Percentiles rank a stretch among this genome's conserved stretches.
Evolutionary conservation across 2,329 filamentous ascomycete species (phyloP).

Genomic region (Penicillium sp.): DNA sequence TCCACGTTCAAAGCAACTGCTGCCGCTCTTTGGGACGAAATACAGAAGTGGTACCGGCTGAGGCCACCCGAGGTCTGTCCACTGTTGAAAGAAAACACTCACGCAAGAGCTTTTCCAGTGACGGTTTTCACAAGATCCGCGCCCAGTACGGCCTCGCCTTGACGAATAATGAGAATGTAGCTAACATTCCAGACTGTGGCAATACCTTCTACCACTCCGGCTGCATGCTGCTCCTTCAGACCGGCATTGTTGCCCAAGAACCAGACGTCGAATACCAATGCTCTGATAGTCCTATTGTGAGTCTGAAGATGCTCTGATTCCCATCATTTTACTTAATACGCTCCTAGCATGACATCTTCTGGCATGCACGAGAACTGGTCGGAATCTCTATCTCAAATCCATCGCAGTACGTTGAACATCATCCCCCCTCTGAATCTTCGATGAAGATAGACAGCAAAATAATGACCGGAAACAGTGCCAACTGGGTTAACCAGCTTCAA

Average conservation of each 20-base stretch:
- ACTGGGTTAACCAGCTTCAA: neutral
- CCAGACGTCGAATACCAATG: neutral
- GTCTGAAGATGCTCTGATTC: neutral
- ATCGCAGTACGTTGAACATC: slow-evolving; percentile 6
- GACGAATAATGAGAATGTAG: neutral
- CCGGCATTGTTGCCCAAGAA: neutral
- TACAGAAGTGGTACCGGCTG: neutral
- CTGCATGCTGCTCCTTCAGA: slow-evolving; percentile 17
- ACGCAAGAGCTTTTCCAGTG: neutral
- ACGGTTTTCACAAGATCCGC: neutral
- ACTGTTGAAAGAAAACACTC: neutral
- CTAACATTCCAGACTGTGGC: slow-evolving; percentile 11
- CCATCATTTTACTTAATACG: neutral
- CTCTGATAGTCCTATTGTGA: neutral
- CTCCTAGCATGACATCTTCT: slow-evolving; percentile 2
- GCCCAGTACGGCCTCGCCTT: neutral
- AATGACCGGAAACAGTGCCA: neutral
- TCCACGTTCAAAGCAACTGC: neutral
- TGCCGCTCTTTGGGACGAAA: neutral
- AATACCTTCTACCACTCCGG: slow-evolving; percentile 22
- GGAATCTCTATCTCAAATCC: slow-evolving; percentile 11
- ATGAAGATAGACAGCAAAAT: neutral
- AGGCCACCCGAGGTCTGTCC: neutral
- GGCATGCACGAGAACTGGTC: slow-evolving; percentile 11
- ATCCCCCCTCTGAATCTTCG: neutral